Conservation (phyloP, 140 eudicot genomes). For the Flaveria floridana region DNA sequence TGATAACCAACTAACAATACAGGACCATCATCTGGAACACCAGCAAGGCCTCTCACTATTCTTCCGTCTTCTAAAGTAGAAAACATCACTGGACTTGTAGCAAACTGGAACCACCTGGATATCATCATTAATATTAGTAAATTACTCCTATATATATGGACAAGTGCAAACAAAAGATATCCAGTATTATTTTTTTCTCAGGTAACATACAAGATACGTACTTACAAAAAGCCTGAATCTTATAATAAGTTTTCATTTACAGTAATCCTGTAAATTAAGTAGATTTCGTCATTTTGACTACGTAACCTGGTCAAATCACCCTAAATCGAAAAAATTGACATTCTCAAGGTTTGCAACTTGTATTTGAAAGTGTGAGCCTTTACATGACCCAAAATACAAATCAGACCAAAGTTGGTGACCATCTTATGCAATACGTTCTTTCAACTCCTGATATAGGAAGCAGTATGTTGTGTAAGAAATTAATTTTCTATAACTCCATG, state of each 20-base stretch:
- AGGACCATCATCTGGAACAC: conserved; percentile 85
- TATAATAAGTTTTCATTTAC: not conserved
- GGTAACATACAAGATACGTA: not conserved
- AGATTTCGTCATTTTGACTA: not conserved
- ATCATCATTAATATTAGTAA: conserved; percentile 7
- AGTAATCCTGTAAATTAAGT: not conserved
- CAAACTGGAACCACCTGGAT: conserved; percentile 53
- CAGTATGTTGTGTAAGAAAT: too few species aligned
- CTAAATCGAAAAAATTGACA: not conserved
- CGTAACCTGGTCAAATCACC: not conserved
- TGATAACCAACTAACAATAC: conserved; percentile 90
- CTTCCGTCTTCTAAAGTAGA: conserved; percentile 85
- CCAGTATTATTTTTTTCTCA: not conserved
- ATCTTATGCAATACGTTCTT: not conserved
- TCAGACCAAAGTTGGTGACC: conserved; percentile 2
- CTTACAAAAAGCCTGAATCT: not conserved
- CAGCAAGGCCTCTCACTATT: conserved; percentile 78
- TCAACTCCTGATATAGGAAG: too few species aligned
- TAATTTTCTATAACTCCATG: too few species aligned
- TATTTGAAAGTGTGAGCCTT: not conserved
- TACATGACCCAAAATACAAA: conserved; percentile 6
- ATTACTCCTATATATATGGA: not conserved
- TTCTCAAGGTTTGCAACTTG: not conserved
- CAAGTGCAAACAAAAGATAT: not conserved
- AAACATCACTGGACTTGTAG: conserved; percentile 66